These are phyloP conservation scores for Aspergillus glaucus DNA, from an alignment of 2,329 filamentous ascomycete species.

Conservation along the genomic window DNA sequence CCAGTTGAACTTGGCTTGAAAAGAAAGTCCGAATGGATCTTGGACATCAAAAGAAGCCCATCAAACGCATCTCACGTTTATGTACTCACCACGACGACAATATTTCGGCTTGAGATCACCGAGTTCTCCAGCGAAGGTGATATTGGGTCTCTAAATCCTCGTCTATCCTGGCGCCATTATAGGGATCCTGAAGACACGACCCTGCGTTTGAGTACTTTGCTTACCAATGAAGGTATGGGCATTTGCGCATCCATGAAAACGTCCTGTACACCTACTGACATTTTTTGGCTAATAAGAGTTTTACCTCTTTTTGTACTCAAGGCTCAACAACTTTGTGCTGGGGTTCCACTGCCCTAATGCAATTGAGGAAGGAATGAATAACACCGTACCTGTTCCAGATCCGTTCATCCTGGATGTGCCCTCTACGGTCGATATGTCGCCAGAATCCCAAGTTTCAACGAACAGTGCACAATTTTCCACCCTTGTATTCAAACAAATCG, in stretches of 20 bases:
- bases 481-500: slow-evolving; percentile 29
- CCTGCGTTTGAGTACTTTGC: slow-evolving; percentile 34
- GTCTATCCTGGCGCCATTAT: slow-evolving; percentile 50
- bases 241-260: neutral
- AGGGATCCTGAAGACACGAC: slow-evolving; percentile 48
- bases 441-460: slow-evolving; percentile 5
- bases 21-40: slow-evolving; percentile 45
- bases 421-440: slow-evolving; percentile 5
- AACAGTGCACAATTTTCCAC: slow-evolving; percentile 19
- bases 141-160: slow-evolving; percentile 25
- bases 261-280: slow-evolving; percentile 4
- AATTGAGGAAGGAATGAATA: slow-evolving; percentile 12
- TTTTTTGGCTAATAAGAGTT: slow-evolving; percentile 22
- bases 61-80: slow-evolving; percentile 40
- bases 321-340: slow-evolving; percentile 27
- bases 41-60: slow-evolving; percentile 46
- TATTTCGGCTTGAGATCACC: slow-evolving; percentile 42
- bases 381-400: slow-evolving; percentile 23
- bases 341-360: slow-evolving; percentile 25
- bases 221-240: slow-evolving; percentile 27
- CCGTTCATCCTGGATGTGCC: slow-evolving; percentile 29
- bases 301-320: slow-evolving; percentile 37
- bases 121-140: slow-evolving; percentile 14
- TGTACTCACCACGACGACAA: slow-evolving; percentile 48
- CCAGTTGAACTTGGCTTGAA: slow-evolving; percentile 31